Conservation (phyloP, 441 rosid genomes). For the Erodium trifolium region DNA sequence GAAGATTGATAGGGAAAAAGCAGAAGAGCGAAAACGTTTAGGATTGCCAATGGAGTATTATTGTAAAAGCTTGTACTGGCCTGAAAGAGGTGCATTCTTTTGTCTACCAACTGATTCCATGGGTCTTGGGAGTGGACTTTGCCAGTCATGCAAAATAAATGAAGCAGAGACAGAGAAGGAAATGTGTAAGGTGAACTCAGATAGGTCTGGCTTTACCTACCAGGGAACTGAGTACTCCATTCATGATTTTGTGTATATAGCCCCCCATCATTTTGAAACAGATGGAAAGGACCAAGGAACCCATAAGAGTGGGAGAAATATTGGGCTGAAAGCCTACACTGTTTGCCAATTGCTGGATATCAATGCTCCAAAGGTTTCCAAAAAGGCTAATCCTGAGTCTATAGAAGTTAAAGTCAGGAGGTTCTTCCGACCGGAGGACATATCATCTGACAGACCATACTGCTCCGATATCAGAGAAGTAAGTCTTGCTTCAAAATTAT, state of each 20-base stretch:
- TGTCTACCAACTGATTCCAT: slow-evolving; percentile 14
- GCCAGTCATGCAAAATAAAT: slow-evolving; percentile 20
- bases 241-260: slow-evolving; percentile 15
- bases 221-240: slow-evolving; percentile 14
- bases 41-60: slow-evolving; percentile 16
- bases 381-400: slow-evolving; percentile 16
- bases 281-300: slow-evolving; percentile 14
- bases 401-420: slow-evolving; percentile 26
- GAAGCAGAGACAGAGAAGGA: slow-evolving; percentile 14
- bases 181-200: background rate
- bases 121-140: slow-evolving; percentile 22
- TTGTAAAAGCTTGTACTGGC: slow-evolving; percentile 21
- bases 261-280: slow-evolving; percentile 11
- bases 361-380: slow-evolving; percentile 18
- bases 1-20: slow-evolving; percentile 14
- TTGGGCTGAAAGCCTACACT: slow-evolving; percentile 27
- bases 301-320: slow-evolving; percentile 29
- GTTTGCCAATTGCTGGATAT: slow-evolving; percentile 30
- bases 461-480: slow-evolving; percentile 29
- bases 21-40: slow-evolving; percentile 6
- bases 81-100: slow-evolving; percentile 19
- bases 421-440: slow-evolving; percentile 32
- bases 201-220: slow-evolving; percentile 7
- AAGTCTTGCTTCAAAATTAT: background rate
- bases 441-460: slow-evolving; percentile 30